These are phyloP conservation scores for Bipolaris victoriae DNA, from an alignment of 2,329 filamentous ascomycete species.

Conservation along the genomic window DNA sequence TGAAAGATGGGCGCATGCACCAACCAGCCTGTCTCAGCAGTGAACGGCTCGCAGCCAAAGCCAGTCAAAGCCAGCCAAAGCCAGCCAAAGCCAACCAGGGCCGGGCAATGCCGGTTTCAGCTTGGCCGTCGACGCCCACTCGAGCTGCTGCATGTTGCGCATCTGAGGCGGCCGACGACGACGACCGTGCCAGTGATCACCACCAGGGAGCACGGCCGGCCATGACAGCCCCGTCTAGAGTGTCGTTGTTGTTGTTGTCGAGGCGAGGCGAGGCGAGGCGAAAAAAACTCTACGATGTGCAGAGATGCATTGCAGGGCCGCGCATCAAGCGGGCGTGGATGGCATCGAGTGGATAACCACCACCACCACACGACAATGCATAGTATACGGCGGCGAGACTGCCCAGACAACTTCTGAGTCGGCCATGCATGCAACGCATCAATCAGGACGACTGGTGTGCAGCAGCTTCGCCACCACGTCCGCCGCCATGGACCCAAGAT, in stretches of 20 bases:
- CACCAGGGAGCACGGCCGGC: conserved; percentile 3
- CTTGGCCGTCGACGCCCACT: conserved; percentile 20
- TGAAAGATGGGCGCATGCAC: conserved; percentile 4
- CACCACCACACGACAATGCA: background rate
- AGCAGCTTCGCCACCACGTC: background rate
- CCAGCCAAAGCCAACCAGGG: background rate
- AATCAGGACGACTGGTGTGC: background rate
- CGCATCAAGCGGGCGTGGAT: background rate
- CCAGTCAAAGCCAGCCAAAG: too few species aligned
- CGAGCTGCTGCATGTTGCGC: conserved; percentile 23
- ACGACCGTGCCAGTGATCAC: conserved; percentile 12
- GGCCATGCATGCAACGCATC: conserved; percentile 12
- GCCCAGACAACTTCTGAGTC: background rate
- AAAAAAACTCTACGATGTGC: too few species aligned
- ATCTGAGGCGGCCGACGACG: conserved; percentile 22
- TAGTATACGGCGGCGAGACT: background rate
- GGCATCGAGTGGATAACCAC: background rate
- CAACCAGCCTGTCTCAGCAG: conserved; percentile 1
- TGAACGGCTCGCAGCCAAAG: conserved; percentile 10
- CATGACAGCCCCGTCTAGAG: too few species aligned
- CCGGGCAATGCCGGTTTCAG: conserved; percentile 37
- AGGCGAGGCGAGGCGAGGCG: too few species aligned
- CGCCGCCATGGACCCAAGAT: too few species aligned
- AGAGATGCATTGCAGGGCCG: background rate
- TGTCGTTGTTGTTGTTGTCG: too few species aligned